Evolutionary conservation across 208 protist genomes (phyloP), one percentile per base, ranked within the genome.

Genomic region (Acanthamoeba culbertsoni): DNA sequence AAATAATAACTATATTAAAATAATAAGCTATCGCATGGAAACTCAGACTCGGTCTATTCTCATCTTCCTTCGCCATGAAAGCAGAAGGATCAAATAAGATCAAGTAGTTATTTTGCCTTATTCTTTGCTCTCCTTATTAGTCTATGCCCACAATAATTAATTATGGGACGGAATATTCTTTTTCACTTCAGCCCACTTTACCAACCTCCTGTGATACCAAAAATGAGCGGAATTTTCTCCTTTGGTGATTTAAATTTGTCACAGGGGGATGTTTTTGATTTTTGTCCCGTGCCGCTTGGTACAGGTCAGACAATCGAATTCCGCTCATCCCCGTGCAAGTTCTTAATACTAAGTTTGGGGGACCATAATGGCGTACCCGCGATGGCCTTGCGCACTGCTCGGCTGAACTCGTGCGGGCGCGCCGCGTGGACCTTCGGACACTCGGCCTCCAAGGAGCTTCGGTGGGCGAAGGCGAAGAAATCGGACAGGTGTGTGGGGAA

Each of bases 391-490:
- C 82, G 82, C 53, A 90, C 53, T 18, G 82, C 82, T 20, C 37
- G 31, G 53, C 37, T 65, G 57, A 33, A 90, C 23, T 90, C 26
- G 8, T 2, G 31, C 57, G 31, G 26, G 16, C 53, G 28, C 6
- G n/a, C n/a, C n/a, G 82, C 20, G 57, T 43, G 82, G 35, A 90
- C 37, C 57, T 43, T 90, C 1, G 82, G 48, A 57, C 82, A 43
- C 33, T 62, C 51, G 26, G 18, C 53, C 16, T 68, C 43, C 16
- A 71, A 40, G 37, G 53, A 43, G 53, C 37, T 68, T 2, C 42
- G 48, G 51, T 90, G 82, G 35, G 82, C 82, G n/a, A 90, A 90
- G 14, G 82, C 82, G 28, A 90, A 90, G 57, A 90, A 90, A 20
- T 90, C 82, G 82, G 26, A 33, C 3, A 90, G 20, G 26, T n/a